These are phyloP conservation scores for Kluyveromyces aestuarii DNA, from an alignment of 805 yeast species.

Conservation along the genomic window DNA sequence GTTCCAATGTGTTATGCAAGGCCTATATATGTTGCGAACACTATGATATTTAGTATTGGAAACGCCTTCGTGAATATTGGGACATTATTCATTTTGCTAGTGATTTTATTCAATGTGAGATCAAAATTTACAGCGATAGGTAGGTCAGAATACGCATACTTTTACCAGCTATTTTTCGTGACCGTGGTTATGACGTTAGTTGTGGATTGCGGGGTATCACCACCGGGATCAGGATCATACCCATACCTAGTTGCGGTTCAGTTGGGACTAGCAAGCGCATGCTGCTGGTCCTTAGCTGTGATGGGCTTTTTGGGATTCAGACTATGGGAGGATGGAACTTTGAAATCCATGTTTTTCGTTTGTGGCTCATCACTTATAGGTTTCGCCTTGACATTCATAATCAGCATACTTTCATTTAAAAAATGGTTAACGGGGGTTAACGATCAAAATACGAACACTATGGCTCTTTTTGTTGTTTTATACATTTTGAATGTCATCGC, in stretches of 20 bases:
- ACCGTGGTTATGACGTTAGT: constrained; percentile 58
- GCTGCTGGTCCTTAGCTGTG: constrained; percentile 58
- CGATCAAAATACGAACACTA: constrained; percentile 44
- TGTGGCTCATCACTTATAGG: constrained; percentile 44
- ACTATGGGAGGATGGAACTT: constrained; percentile 91
- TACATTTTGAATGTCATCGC: constrained; percentile 66
- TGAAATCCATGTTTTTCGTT: constrained; percentile 47
- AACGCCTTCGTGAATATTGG: constrained; percentile 80
- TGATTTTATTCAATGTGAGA: constrained; percentile 70
- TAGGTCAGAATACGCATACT: constrained; percentile 71
- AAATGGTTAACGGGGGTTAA: constrained; percentile 42
- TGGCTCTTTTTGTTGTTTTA: constrained; percentile 59
- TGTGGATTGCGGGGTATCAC: constrained; percentile 88
- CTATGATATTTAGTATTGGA: constrained; percentile 83
- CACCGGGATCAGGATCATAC: constrained; percentile 69
- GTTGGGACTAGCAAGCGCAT: constrained; percentile 60
- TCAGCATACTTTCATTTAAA: constrained; percentile 66
- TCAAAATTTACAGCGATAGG: constrained; percentile 93
- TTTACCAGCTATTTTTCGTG: constrained; percentile 51
- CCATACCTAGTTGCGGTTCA: constrained; percentile 81
- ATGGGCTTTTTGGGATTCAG: constrained; percentile 81
- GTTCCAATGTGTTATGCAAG: constrained; percentile 77
- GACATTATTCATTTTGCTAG: constrained; percentile 50
- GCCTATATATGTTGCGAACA: constrained; percentile 80
- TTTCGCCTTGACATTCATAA: constrained; percentile 57